Evolutionary conservation across 225 moss, liverwort and hornwort genomes (phyloP).

Genomic region (Pseudisothecium myosuroides): DNA sequence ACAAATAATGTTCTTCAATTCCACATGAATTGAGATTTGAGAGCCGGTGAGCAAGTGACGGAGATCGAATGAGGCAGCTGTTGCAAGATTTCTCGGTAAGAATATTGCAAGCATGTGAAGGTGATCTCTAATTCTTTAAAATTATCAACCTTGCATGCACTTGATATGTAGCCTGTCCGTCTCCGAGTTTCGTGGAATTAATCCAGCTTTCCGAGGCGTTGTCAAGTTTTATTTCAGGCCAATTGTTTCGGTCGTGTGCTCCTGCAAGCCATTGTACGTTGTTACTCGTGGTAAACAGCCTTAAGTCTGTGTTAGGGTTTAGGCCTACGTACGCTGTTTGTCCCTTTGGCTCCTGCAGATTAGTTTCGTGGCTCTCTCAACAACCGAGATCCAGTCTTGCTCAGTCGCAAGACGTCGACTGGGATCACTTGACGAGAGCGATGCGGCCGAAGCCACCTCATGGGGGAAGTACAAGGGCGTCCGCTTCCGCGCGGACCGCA

Average conservation of each 20-base stretch:
- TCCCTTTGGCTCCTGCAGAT: neutral
- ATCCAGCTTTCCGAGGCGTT: neutral
- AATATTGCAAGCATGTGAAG: neutral
- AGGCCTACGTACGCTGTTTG: neutral
- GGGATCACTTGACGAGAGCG: neutral
- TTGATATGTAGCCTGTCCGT: neutral
- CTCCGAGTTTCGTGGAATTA: neutral
- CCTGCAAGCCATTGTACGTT: neutral
- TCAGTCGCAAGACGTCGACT: neutral
- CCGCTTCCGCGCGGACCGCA: constrained; percentile 22
- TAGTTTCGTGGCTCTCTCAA: constrained; percentile 9
- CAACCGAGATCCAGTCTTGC: neutral
- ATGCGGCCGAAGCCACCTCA: neutral
- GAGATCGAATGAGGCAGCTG: neutral
- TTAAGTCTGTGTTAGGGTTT: neutral
- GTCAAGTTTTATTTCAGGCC: neutral
- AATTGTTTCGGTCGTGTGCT: neutral
- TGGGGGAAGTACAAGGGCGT: constrained; percentile 8
- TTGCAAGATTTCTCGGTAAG: neutral
- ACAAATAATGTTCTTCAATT: neutral
- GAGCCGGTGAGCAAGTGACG: neutral
- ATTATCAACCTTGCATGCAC: neutral
- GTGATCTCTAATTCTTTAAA: neutral
- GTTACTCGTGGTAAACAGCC: neutral
- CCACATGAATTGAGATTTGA: neutral